Percentiles rank a stretch among this genome's conserved stretches.
Evolutionary conservation across 768 basidiomycete species (phyloP).

Genomic region (Xerocomus potaroensis): DNA sequence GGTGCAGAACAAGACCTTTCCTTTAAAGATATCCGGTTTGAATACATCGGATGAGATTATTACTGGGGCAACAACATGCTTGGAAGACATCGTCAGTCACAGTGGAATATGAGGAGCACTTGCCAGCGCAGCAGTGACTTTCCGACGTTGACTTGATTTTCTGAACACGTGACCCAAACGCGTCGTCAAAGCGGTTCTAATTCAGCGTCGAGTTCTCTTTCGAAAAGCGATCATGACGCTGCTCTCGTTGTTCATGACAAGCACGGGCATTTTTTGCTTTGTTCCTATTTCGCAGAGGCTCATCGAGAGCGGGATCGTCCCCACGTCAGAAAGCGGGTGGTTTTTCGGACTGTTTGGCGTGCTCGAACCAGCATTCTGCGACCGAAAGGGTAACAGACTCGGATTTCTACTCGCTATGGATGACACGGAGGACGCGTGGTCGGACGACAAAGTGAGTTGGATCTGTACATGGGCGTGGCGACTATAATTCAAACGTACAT

Average conservation of each 20-base stretch:
- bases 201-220: too few species aligned
- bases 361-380: neutral
- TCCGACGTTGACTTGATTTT: conserved; percentile 13
- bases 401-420: neutral
- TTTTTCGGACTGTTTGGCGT: neutral
- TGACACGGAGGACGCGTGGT: neutral
- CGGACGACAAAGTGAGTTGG: conserved; percentile 7
- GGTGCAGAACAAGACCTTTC: conserved; percentile 88
- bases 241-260: conserved; percentile 21
- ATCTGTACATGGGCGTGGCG: neutral
- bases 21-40: conserved; percentile 77
- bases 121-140: too few species aligned
- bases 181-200: too few species aligned
- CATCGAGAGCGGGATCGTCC: conserved; percentile 19
- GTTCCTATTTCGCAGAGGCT: conserved; percentile 25
- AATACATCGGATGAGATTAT: conserved; percentile 61
- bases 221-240: conserved; percentile 12
- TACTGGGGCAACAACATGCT: conserved; percentile 41
- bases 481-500: neutral
- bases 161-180: conserved; percentile 17
- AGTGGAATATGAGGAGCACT: too few species aligned
- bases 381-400: neutral
- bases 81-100: conserved; percentile 33
- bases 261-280: conserved; percentile 25
- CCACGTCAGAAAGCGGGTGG: conserved; percentile 6